Percentiles rank a stretch among this genome's conserved stretches.
phyloP scores from a whole-genome alignment of 176 grass and related monocot genomes.

The Hyparrhenia diplandra region DNA sequence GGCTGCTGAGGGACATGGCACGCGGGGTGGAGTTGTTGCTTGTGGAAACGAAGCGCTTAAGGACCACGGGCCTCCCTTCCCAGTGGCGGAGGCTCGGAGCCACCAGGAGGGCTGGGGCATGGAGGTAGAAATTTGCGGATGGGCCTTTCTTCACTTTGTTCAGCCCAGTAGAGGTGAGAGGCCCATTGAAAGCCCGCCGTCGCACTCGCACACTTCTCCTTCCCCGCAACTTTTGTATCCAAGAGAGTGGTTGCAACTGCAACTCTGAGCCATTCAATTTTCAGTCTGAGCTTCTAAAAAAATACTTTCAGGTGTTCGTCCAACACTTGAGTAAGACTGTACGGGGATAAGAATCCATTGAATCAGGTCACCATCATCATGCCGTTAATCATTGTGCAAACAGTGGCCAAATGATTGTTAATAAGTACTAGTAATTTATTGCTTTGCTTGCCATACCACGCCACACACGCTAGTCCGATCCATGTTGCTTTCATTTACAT shows the following conservation, averaged over 20 bases:
- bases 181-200: too few species aligned
- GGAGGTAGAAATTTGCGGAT: too few species aligned
- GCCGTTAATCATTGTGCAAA: background rate
- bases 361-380: background rate
- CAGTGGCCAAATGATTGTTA: conserved; percentile 40
- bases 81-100: too few species aligned
- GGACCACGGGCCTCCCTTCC: too few species aligned
- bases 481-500: background rate
- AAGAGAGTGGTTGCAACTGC: background rate
- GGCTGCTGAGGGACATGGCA: conserved; percentile 36
- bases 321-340: background rate
- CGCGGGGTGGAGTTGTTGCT: background rate
- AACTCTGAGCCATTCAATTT: background rate
- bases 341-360: background rate
- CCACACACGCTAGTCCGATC: background rate
- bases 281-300: background rate
- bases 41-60: background rate
- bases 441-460: conserved; percentile 5
- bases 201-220: too few species aligned
- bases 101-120: too few species aligned
- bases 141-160: too few species aligned
- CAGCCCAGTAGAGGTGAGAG: too few species aligned
- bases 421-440: background rate
- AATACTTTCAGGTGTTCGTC: background rate
- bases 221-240: too few species aligned